phyloP scores from a whole-genome alignment of 2,329 filamentous ascomycete species.

The Calonectria hongkongensis region DNA sequence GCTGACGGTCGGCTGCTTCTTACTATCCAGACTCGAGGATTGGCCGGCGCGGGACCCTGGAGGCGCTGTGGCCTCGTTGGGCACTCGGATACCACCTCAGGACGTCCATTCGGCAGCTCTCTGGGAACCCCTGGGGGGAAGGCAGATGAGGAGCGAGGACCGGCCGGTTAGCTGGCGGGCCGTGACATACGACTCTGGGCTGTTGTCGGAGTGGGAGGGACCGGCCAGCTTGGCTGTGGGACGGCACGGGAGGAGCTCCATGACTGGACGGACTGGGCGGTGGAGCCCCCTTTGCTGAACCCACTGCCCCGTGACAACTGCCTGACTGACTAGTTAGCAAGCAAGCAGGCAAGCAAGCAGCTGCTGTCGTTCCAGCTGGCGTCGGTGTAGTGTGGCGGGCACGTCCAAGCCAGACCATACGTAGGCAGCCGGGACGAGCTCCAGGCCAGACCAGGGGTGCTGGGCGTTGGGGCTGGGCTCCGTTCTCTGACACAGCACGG shows the following conservation, averaged over 20 bases:
- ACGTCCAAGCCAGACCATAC: not conserved
- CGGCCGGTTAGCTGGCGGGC: constrained; percentile 40
- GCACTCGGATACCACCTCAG: constrained; percentile 18
- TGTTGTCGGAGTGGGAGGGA: constrained; percentile 37
- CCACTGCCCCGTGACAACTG: constrained; percentile 35
- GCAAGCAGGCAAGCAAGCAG: not conserved
- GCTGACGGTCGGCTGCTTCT: constrained; percentile 53
- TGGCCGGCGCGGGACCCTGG: constrained; percentile 40
- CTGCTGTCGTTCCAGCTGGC: not conserved
- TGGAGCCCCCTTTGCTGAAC: constrained; percentile 33
- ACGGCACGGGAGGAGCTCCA: constrained; percentile 38
- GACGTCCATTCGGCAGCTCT: constrained; percentile 31
- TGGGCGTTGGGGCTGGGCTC: constrained; percentile 29
- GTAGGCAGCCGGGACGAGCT: constrained; percentile 31
- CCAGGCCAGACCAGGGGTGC: constrained; percentile 19
- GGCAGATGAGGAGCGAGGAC: constrained; percentile 31
- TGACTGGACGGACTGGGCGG: constrained; percentile 30
- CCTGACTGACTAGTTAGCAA: constrained; percentile 31
- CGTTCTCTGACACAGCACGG: constrained; percentile 16
- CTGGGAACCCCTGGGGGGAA: constrained; percentile 15
- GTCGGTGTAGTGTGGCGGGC: too few species aligned
- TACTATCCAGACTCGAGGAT: constrained; percentile 46
- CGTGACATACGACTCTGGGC: constrained; percentile 48
- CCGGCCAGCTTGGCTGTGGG: constrained; percentile 24
- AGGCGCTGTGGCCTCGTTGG: constrained; percentile 29